These are phyloP conservation scores for Ustilago nuda DNA, from an alignment of 1,284 basidiomycete species.

Conservation along the genomic window DNA sequence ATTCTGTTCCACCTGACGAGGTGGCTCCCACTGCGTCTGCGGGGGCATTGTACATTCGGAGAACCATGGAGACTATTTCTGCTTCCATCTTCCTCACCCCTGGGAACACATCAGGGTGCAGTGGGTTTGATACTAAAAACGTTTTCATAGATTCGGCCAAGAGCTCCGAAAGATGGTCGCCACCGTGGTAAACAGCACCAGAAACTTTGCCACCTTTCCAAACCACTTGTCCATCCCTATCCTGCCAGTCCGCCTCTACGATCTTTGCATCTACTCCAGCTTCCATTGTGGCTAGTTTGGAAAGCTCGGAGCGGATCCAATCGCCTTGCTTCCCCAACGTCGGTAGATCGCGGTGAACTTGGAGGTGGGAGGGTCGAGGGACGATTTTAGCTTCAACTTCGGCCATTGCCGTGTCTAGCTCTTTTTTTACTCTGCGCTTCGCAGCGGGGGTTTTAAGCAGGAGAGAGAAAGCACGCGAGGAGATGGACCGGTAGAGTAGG, in stretches of 20 bases:
- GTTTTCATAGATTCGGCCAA: constrained; percentile 58
- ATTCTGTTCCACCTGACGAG: constrained; percentile 95
- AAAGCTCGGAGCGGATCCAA: constrained; percentile 60
- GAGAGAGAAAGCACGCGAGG: constrained; percentile 44
- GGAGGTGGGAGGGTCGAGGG: constrained; percentile 46
- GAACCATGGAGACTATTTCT: constrained; percentile 93
- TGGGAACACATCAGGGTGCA: constrained; percentile 96
- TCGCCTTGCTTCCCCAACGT: constrained; percentile 55
- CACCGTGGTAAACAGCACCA: constrained; percentile 69
- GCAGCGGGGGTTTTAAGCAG: constrained; percentile 62
- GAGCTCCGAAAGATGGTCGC: constrained; percentile 60
- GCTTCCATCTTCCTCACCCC: constrained; percentile 97
- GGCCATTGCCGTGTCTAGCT: constrained; percentile 59
- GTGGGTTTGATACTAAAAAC: constrained; percentile 78
- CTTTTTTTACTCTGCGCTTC: constrained; percentile 57
- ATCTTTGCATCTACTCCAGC: constrained; percentile 40
- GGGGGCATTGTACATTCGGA: constrained; percentile 82
- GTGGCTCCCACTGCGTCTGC: constrained; percentile 82
- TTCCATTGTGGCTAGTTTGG: constrained; percentile 59
- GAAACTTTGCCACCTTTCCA: constrained; percentile 67
- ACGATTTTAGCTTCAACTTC: constrained; percentile 65
- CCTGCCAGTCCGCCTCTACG: constrained; percentile 40
- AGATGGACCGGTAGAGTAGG: constrained; percentile 56
- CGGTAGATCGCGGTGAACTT: constrained; percentile 52
- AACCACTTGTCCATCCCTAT: constrained; percentile 55